Evolutionary conservation across 257 asterid species (phyloP).

Genomic region (Nicotiana attenuata): DNA sequence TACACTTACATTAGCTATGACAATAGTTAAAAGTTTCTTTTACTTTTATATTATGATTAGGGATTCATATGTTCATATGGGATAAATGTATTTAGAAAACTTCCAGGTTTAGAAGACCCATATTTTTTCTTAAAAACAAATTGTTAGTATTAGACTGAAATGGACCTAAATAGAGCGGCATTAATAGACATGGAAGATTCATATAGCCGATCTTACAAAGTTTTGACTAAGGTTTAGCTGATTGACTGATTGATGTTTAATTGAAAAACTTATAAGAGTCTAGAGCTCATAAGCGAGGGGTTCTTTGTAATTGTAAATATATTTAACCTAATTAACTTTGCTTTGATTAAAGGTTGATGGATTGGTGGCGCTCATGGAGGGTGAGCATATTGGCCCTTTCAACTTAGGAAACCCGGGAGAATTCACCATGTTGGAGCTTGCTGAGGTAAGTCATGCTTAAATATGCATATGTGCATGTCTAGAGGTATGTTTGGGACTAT

Average conservation of each 20-base stretch:
- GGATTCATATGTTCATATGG: not conserved
- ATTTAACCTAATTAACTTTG: not conserved
- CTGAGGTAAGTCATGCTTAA: slow-evolving; percentile 29
- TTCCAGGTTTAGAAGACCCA: not conserved
- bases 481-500: not conserved
- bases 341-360: slow-evolving; percentile 38
- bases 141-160: not conserved
- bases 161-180: not conserved
- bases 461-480: not conserved
- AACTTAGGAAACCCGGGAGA: slow-evolving; percentile 56
- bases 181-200: not conserved
- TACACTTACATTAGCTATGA: not conserved
- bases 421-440: slow-evolving; percentile 52
- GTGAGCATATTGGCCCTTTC: slow-evolving; percentile 58
- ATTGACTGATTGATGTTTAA: not conserved
- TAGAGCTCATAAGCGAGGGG: not conserved
- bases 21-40: not conserved
- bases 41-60: not conserved
- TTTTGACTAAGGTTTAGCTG: not conserved
- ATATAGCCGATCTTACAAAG: not conserved
- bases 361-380: slow-evolving; percentile 45
- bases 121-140: not conserved
- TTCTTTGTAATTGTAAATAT: not conserved
- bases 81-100: not conserved
- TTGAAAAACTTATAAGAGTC: not conserved